Base-by-base conservation (phyloP, 805 yeast genomes). In the Zygosaccharomyces kombuchaensis region DNA sequence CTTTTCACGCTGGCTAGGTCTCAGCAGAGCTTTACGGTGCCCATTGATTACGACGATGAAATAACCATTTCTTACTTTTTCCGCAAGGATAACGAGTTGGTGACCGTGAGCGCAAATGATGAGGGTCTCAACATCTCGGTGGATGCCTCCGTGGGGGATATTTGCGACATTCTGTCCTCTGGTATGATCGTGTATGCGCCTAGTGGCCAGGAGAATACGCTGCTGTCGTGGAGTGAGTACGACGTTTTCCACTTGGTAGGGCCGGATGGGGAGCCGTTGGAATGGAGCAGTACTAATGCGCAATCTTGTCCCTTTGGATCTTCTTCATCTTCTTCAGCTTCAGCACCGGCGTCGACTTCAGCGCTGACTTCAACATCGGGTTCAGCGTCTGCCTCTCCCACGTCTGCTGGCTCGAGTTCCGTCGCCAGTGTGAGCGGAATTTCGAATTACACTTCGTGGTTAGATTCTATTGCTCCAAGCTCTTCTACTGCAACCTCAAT, bases 151-250 rank as follows among this genome's bases (percentile, higher is more conserved):
- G 40, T 39, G 5, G 46, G 31, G n/a, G 37, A 42, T 17, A 47
- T 48, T 2, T 59, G 63, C 35, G 48, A 45, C 25, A 49, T 52
- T n/a, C 31, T 59, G 36, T 46, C 46, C 13, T 52, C 56, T 14
- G 63, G 63, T 36, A 57, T 57, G 60, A 43, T 59, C 21, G 50
- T 59, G 4, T 54, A 52, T 43, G 43, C 51, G 13, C 54, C 46
- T 5, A 55, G 51, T 40, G 58, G 54, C 41, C 43, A 49, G 8
- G 30, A 36, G 9, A 47, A 46, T 40, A 50, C 57, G 4, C 38
- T 59, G 51, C 42, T 59, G 25, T 52, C 62, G 6, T 59, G 63
- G 63, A 49, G 54, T 41, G 54, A 52, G 23, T 49, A 51, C 43
- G 52, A 53, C 16, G 60, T 58, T 9, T 58, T 57, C 51, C 61